Base-by-base conservation (phyloP, 1,284 basidiomycete genomes). In the Volvariella surrecta region DNA sequence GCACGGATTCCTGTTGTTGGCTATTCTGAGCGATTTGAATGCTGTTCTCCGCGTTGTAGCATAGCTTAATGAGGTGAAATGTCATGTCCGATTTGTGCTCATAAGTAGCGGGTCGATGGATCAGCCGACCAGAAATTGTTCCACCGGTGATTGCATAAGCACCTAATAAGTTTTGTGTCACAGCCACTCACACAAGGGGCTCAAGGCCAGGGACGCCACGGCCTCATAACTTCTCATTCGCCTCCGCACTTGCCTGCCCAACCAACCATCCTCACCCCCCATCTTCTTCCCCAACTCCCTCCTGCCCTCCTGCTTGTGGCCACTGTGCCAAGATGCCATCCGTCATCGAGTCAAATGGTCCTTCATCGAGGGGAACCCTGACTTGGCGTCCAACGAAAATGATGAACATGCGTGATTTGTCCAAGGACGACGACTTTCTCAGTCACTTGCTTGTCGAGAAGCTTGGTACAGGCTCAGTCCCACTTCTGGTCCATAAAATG, bases 361-460 rank as follows among this genome's bases (percentile, higher is more conserved):
- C 57, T 15, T 47, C 56, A 21, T 52, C 54, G 2, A 58, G 50
- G 45, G 53, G 53, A 30, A 48, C 56, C 47, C 54, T 73, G 49
- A 54, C 63, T 68, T 88, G 84, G 84, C 77, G 80, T 37, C 77
- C 77, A 16, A 89, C 84, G 39, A 88, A 83, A 70, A 79, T 82
- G 52, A 89, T 89, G 87, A 84, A 87, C 67, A 82, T 87, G 71
- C 74, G 74, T 60, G 86, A 89, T 74, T 74, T 89, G 47, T 83
- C 85, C 51, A 80, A 77, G 61, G 87, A 89, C 66, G 86, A 89
- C 61, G 86, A 89, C 64, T 89, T 89, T 61, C 77, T 89, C 59
- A 84, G 81, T 57, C 82, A 88, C 63, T 71, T 89, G 38, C 76
- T 89, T 46, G 82, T 89, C 49, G 86, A 89, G 67, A 89, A 89